Base-by-base conservation (phyloP, 2,329 filamentous ascomycete genomes). In the Cordyceps farinosa region DNA sequence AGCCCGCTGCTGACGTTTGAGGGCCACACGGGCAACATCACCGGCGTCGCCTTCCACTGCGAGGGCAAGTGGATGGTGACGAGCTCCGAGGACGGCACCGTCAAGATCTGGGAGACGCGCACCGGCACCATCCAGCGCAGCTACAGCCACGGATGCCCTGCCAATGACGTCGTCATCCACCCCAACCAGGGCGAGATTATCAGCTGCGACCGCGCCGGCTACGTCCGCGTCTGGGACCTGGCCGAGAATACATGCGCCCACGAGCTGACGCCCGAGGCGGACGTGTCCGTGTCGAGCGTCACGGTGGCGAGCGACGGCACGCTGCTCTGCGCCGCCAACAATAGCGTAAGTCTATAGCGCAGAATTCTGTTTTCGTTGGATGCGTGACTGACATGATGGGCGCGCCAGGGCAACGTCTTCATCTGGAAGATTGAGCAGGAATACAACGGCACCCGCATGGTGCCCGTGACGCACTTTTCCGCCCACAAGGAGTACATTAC, bases 31-130 rank as follows among this genome's bases (percentile, higher is more conserved):
- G 92, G 89, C 68, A 99, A 99, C 72, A 89, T 99, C 73, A 99
- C 95, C 0, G 95, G 95, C 50, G 91, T 99, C 53, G 93, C 93
- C 11, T 99, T 99, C 75, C 95, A 99, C 76, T 98, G 94, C 75
- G 95, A 99, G 77, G 93, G 94, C 11, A 99, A 99, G 79, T 99
- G 95, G 95, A 97, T 99, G 91, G 95, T 98, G 22, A 99, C 95
- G 10, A 96, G 90, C 76, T 96, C 91, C 53, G 95, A 99, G 77
- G 95, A 99, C 73, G 91, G 93, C 70, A 96, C 92, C 0, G 93
- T 97, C 72, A 96, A 96, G 82, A 96, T 97, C 67, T 97, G 93
- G 93, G 94, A 97, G 75, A 97, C 92, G 5, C 83, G 93, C 53
- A 90, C 85, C 13, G 94, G 91, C 52, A 88, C 85, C 64, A 87